Evolutionary conservation across 257 asterid species (phyloP), one percentile per base, ranked within the genome.

Genomic region (Capsicum pubescens): DNA sequence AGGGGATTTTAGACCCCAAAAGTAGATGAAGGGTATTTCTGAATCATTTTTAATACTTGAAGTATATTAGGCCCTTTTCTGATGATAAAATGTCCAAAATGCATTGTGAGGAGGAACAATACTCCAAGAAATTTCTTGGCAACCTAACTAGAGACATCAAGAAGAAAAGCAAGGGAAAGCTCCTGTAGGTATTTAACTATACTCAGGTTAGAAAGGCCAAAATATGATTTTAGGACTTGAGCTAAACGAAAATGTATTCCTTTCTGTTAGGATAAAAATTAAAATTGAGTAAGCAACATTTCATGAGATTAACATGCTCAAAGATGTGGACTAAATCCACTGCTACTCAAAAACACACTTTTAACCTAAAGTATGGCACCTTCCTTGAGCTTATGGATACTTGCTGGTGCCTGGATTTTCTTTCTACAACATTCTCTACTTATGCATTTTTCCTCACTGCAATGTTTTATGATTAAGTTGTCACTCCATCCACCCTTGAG

Each of bases 231-330:
- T 21, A 42, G 42, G 55, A 69, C 35, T 5, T 69, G 32, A 21
- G 78, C 26, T 68, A 68, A 68, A 42, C 17, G 32, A 55, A 69
- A 69, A 42, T 39, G 78, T 42, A 16, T 63, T 69, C 78, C 78
- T 68, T 69, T 69, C 13, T 8, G 78, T 69, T 42, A 69, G 78
- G 55, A 63, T 63, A 21, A 26, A 42, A 42, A 39, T 13, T 68
- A 39, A 42, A 39, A 68, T 15, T 68, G 26, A 36, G 76, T 15
- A 68, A 39, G 39, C 55, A 66, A 66, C 32, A 69, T 69, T 69
- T 16, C 78, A 69, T 16, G 13, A 39, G 32, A 68, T 68, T 68
- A 68, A 9, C 54, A 68, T 15, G 26, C 52, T 68, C 7, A 67
- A 8, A 36, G 36, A 67, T 35, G 50, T 14, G 26, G 21, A 17